Base-by-base conservation (phyloP, 345 rosid species). In the Camelina sativa region DNA sequence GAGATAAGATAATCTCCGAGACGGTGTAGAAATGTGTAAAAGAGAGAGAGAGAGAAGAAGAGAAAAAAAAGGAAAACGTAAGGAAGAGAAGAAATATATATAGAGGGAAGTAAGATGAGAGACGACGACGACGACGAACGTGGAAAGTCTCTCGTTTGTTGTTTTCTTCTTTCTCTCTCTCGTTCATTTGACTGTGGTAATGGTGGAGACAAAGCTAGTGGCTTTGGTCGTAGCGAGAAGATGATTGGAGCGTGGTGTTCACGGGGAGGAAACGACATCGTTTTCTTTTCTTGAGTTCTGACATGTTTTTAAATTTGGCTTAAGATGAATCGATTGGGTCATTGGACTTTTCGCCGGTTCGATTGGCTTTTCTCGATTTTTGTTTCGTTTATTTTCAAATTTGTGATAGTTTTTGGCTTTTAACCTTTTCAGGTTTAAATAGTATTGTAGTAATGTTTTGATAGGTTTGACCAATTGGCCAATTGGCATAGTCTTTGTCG, bases 31-130 rank as follows among this genome's bases (percentile, higher is more conserved):
- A 17, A 15, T 34, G 32, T 47, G 54, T 12, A 28, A 30, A 12
- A 30, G 72, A 38, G 30, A 44, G 37, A 62, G 20, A 67, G 37
- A 34, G 37, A 34, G 37, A 34, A 34, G 37, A 59, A 54, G 19
- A 19, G 52, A 50, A 65, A 70, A 82, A 92, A 86, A 73, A 7
- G 0, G 4, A 3, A 0, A 30, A 25, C 0, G 7, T 0, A 0
- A 0, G 8, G 32, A 16, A 35, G 75, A 74, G 72, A 54, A 34
- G 59, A 25, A 37, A 80, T 82, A 84, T 89, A 92, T 92, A 89
- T 85, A 40, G 17, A 37, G 66, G 52, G 23, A 65, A 16, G 52
- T 19, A 65, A 16, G 52, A 62, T 52, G 17, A 63, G 40, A 35
- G 46, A 63, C 25, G 65, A 70, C 46, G 46, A 63, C 25, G 65